Percentiles rank a stretch among this genome's conserved stretches.
Conservation (phyloP, 2,329 filamentous ascomycete species). For the Trichoderma guizhouense region DNA sequence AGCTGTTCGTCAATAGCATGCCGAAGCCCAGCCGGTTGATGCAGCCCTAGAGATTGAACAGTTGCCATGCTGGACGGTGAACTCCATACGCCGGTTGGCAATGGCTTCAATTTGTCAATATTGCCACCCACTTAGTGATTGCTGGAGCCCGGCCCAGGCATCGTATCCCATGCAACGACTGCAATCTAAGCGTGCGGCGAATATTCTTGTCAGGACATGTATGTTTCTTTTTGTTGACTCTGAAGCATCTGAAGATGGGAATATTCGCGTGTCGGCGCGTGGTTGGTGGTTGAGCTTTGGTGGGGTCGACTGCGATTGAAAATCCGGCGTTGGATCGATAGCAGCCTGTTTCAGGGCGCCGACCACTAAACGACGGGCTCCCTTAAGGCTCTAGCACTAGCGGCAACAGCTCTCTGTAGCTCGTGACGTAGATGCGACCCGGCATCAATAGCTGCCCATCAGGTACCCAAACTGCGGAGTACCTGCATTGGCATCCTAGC, state of each 20-base stretch:
- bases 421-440: conserved; percentile 34
- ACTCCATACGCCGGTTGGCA: conserved; percentile 32
- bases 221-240: not conserved
- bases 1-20: conserved; percentile 81
- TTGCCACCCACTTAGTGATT: not conserved
- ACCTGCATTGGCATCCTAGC: conserved; percentile 14
- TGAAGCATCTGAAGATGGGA: not conserved
- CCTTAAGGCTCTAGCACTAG: not conserved
- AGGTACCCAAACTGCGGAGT: conserved; percentile 11
- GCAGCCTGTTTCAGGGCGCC: not conserved
- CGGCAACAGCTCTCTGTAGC: conserved; percentile 15
- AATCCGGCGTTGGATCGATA: not conserved
- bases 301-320: conserved; percentile 10
- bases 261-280: conserved; percentile 17
- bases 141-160: not conserved
- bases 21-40: conserved; percentile 78
- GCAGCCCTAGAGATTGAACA: conserved; percentile 85
- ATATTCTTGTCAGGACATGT: not conserved
- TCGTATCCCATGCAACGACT: not conserved
- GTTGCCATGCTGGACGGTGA: conserved; percentile 66
- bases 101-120: not conserved
- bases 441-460: not conserved
- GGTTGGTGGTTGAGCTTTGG: conserved; percentile 11
- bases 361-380: not conserved
- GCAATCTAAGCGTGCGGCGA: not conserved